Evolutionary conservation across 192 early-diverging fungal species (phyloP), one percentile per base, ranked within the genome.

Genomic region (Mortierella antarctica): DNA sequence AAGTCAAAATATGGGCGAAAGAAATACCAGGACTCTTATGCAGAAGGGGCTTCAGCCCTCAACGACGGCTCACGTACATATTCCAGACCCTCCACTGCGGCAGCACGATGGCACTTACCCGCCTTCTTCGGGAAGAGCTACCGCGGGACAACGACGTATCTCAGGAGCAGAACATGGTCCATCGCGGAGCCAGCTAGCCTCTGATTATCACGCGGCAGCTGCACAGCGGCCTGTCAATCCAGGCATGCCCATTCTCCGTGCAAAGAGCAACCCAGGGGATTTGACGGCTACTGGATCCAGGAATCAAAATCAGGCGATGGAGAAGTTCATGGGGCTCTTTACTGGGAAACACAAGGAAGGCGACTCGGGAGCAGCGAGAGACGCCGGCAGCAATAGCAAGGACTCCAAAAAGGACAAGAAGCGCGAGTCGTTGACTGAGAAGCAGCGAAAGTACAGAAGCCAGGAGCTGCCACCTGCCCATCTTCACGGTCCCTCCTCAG

Each of bases 211-310:
- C 42, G 11, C 53, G 51, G 48, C 61, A 14, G 9, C 54, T 1
- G 10, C 52, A 7, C 65, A 55, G 46, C 70, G 60, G 2, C 47
- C 70, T 4, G 20, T 15, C 17, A 71, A 63, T 12, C 23, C 53
- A 5, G 67, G 74, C 4, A 71, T 79, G 64, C 62, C 70, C 5
- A 80, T 80, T 14, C 23, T 56, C 5, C 65, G 77, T 23, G 65
- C 77, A 6, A 80, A 80, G 56, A 80, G 77, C 20, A 80, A 80
- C 20, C 77, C 77, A 2, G 77, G 77, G 14, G 77, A 72, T 2
- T 31, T 80, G 11, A 51, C 60, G 8, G 46, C 44, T 18, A 46
- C 44, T 44, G 54, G 62, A 50, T n/a, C 57, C 18, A 66, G 62
- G 55, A 62, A 62, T 57, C 58, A 45, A 45, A 57, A 62, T 44